These are phyloP conservation scores for Coffea eugenioides DNA, from an alignment of 257 asterid species.

Conservation along the genomic window DNA sequence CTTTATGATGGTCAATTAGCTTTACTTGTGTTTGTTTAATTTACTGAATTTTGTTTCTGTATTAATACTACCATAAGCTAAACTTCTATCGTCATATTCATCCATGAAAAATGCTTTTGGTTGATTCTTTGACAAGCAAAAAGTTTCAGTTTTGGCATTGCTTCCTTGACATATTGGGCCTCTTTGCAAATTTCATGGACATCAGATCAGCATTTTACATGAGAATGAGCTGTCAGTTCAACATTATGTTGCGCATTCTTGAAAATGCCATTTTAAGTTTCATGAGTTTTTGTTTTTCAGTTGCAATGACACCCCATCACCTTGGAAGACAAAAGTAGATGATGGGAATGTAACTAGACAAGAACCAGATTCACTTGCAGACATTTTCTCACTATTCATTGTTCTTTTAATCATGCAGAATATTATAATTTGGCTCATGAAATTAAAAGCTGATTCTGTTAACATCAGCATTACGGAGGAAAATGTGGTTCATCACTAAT, in stretches of 20 bases:
- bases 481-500: too few species aligned
- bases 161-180: not conserved
- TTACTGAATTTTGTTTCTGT: not conserved
- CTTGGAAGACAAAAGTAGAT: not conserved
- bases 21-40: not conserved
- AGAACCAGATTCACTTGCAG: not conserved
- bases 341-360: not conserved
- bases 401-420: not conserved
- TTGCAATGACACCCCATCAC: not conserved
- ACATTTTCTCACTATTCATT: not conserved
- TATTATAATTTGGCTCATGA: not conserved
- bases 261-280: not conserved
- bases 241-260: not conserved
- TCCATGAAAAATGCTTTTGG: not conserved
- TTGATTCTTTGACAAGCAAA: not conserved
- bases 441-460: not conserved
- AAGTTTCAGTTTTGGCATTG: not conserved
- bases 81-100: not conserved
- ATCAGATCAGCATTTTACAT: not conserved
- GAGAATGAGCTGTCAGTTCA: not conserved
- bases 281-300: not conserved
- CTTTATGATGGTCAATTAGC: not conserved
- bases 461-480: too few species aligned
- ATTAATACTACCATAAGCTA: not conserved
- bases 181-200: not conserved